These are phyloP conservation scores for Avena sativa DNA, from an alignment of 176 grass and related monocot genomes.

Conservation along the genomic window DNA sequence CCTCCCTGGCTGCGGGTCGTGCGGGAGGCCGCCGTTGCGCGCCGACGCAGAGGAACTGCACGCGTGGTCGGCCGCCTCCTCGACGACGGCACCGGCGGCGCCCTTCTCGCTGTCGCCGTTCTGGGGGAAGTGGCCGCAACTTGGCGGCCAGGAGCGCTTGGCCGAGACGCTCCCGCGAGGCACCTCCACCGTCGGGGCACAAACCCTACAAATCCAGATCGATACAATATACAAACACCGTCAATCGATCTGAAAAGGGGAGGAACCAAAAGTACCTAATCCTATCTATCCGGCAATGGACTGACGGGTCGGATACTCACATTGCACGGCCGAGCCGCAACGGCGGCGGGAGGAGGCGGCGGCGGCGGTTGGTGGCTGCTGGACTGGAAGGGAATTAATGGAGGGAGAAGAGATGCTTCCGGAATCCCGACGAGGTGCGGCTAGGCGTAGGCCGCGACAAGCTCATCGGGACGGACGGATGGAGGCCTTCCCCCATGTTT, in stretches of 20 bases:
- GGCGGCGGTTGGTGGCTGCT: neutral
- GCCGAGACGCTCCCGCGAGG: constrained; percentile 25
- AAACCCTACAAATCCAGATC: constrained; percentile 45
- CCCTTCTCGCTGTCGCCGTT: neutral
- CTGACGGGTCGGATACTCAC: constrained; percentile 7
- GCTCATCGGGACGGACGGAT: neutral
- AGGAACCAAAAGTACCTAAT: neutral
- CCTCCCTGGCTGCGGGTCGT: neutral
- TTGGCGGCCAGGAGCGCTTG: constrained; percentile 45
- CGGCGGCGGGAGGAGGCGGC: neutral
- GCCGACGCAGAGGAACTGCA: neutral
- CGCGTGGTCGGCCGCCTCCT: neutral
- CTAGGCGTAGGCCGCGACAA: neutral
- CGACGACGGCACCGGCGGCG: neutral
- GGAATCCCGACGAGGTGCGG: neutral
- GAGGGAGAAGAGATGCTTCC: no score
- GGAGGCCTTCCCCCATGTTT: no score
- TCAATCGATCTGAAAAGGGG: neutral
- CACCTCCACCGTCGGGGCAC: constrained; percentile 30
- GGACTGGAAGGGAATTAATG: neutral
- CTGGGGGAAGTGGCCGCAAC: constrained; percentile 44
- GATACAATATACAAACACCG: neutral
- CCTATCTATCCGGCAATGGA: constrained; percentile 10
- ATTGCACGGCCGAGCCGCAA: neutral
- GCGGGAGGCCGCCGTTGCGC: neutral